Evolutionary conservation across 2,329 filamentous ascomycete species (phyloP).

Genomic region (Verruconis gallopava): DNA sequence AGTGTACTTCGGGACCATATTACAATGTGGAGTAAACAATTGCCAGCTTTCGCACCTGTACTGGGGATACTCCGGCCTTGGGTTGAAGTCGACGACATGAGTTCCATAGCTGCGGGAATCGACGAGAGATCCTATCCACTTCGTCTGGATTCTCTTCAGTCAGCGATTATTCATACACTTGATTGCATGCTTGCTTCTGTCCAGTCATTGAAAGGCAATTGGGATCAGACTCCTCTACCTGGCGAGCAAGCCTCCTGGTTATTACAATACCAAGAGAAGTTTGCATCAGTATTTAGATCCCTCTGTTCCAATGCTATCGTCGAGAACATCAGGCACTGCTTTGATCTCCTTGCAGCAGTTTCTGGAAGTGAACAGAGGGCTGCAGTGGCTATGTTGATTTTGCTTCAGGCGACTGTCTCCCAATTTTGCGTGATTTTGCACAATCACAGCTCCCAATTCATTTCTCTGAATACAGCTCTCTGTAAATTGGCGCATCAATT

Average conservation of each 20-base stretch:
- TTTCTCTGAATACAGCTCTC: constrained; percentile 54
- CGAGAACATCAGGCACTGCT: not conserved
- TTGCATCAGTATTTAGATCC: constrained; percentile 27
- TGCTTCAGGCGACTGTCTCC: constrained; percentile 56
- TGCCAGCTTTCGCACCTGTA: constrained; percentile 12
- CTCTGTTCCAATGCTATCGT: constrained; percentile 1
- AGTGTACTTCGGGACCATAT: not conserved
- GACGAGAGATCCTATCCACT: too few relatives aligned
- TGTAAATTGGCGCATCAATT: constrained; percentile 66
- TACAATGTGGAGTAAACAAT: constrained; percentile 2
- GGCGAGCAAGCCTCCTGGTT: constrained; percentile 53
- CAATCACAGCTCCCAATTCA: constrained; percentile 44
- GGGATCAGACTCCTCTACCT: constrained; percentile 42
- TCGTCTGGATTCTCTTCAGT: too few relatives aligned
- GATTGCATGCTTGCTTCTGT: constrained; percentile 69
- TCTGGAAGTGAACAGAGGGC: constrained; percentile 23
- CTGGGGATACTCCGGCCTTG: constrained; percentile 12
- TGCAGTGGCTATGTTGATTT: constrained; percentile 46
- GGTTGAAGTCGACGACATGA: not conserved
- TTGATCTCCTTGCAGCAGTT: not conserved
- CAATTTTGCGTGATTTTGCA: constrained; percentile 56
- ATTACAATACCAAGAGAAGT: constrained; percentile 30
- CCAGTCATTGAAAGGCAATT: constrained; percentile 52
- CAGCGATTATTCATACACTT: constrained; percentile 30
- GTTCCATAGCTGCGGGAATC: constrained; percentile 1